Conservation (phyloP, 2,329 filamentous ascomycete genomes). For the Arthrobotrys sphaeroides region DNA sequence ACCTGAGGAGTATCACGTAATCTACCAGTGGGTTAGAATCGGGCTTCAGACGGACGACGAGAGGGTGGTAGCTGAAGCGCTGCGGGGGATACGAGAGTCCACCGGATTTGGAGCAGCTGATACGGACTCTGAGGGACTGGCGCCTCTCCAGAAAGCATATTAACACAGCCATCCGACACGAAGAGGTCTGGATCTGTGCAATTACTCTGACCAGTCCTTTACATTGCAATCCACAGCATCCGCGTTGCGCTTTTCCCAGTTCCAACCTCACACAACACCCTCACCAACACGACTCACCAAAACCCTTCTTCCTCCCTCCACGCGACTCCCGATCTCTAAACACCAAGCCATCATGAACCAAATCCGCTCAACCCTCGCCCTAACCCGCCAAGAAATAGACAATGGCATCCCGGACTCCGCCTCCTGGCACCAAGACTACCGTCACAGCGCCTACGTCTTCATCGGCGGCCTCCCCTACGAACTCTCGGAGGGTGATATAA, state of each 20-base stretch:
- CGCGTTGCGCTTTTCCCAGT: background rate
- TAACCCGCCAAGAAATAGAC: constrained; percentile 95
- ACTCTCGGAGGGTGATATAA: constrained; percentile 91
- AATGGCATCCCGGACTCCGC: constrained; percentile 69
- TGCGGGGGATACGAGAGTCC: constrained; percentile 1
- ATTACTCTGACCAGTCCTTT: background rate
- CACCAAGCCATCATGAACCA: constrained; percentile 80
- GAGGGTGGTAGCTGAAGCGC: background rate
- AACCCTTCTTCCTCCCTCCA: background rate
- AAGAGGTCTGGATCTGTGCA: background rate
- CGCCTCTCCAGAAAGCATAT: background rate
- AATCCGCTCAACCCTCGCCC: constrained; percentile 87
- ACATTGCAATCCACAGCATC: background rate
- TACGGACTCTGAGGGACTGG: background rate
- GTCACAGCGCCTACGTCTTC: constrained; percentile 95
- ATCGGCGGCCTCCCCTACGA: constrained; percentile 93
- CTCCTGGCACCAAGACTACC: constrained; percentile 73
- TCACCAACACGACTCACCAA: constrained; percentile 7
- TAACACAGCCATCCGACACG: background rate
- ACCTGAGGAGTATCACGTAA: constrained; percentile 10
- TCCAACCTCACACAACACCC: background rate
- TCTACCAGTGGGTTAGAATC: constrained; percentile 21
- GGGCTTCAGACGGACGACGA: constrained; percentile 17
- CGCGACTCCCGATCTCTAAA: background rate
- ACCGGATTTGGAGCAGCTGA: background rate